Evolutionary conservation across 2,329 filamentous ascomycete genomes (phyloP).

Genomic region (Penicillium glabrum): DNA sequence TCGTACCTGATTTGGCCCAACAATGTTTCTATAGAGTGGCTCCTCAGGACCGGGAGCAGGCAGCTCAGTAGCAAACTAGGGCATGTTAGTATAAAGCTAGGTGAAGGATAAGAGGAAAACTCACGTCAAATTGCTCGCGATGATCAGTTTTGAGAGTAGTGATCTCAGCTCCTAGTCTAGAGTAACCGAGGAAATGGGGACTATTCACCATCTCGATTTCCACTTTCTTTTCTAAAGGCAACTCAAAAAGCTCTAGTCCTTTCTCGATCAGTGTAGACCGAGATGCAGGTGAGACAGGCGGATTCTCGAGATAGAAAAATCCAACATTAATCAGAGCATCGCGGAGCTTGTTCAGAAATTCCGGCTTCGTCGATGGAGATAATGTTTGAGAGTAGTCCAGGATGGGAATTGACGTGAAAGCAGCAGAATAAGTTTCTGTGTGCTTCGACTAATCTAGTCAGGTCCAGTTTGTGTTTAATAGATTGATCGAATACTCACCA

Average conservation of each 20-base stretch:
- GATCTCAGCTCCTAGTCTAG: constrained; percentile 34
- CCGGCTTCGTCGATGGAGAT: constrained; percentile 21
- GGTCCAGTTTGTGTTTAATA: not conserved
- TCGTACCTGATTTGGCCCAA: constrained; percentile 36
- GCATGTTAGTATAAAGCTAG: constrained; percentile 10
- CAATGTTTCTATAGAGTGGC: constrained; percentile 36
- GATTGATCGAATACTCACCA: not conserved
- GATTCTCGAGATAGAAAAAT: constrained; percentile 36
- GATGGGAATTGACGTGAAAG: constrained; percentile 33
- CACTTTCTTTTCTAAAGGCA: constrained; percentile 48
- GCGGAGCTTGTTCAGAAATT: constrained; percentile 30
- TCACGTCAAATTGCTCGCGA: constrained; percentile 39
- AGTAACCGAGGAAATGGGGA: constrained; percentile 39
- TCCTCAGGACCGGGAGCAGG: constrained; percentile 33
- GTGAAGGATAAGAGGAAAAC: not conserved
- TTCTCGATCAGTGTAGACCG: constrained; percentile 36
- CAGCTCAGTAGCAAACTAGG: constrained; percentile 38
- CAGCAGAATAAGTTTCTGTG: not conserved
- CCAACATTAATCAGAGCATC: constrained; percentile 36
- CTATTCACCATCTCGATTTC: constrained; percentile 48
- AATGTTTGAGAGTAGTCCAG: constrained; percentile 29
- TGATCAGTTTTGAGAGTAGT: constrained; percentile 34
- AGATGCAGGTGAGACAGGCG: constrained; percentile 22
- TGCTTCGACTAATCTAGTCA: not conserved
- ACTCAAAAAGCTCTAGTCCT: constrained; percentile 44